A percentile compares a stretch with the other conserved stretches of the same genome.
Conservation (phyloP, 441 rosid species). For the Pelargonium fulgidum region DNA sequence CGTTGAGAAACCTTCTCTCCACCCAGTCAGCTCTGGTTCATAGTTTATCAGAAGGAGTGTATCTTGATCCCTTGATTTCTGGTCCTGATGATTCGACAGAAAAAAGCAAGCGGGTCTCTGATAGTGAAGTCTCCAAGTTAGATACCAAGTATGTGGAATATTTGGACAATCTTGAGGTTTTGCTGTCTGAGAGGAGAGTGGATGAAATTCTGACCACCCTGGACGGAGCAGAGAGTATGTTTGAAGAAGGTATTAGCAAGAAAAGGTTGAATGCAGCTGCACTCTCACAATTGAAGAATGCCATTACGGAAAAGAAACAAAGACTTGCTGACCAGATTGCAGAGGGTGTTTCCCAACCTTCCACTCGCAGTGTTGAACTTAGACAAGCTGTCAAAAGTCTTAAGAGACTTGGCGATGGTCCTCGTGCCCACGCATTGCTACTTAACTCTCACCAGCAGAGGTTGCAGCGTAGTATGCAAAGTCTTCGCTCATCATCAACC, state of each 20-base stretch:
- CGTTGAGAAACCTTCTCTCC: conserved; percentile 83
- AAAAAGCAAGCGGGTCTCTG: conserved; percentile 31
- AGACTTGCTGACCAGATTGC: conserved; percentile 93
- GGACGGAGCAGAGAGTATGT: conserved; percentile 70
- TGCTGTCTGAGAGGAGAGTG: conserved; percentile 93
- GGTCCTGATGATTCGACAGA: conserved; percentile 38
- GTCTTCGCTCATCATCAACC: conserved; percentile 74
- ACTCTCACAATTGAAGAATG: conserved; percentile 48
- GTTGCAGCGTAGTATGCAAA: conserved; percentile 79
- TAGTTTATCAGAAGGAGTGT: conserved; percentile 82
- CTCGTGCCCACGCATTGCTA: conserved; percentile 86
- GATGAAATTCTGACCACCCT: conserved; percentile 83
- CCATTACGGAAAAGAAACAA: conserved; percentile 63
- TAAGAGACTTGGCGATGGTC: conserved; percentile 91
- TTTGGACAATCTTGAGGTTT: conserved; percentile 82
- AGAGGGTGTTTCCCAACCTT: conserved; percentile 89
- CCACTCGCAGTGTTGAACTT: conserved; percentile 85
- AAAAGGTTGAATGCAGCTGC: conserved; percentile 40
- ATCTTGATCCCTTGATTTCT: conserved; percentile 46
- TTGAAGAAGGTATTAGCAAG: conserved; percentile 53
- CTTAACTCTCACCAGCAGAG: conserved; percentile 81
- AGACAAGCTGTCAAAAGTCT: conserved; percentile 85
- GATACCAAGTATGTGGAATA: conserved; percentile 78
- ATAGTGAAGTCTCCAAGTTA: conserved; percentile 60
- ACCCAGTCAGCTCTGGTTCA: conserved; percentile 92